Evolutionary conservation across 331 rosid species (phyloP), one percentile per base, ranked within the genome.

Genomic region (Erythrophleum ivorense): DNA sequence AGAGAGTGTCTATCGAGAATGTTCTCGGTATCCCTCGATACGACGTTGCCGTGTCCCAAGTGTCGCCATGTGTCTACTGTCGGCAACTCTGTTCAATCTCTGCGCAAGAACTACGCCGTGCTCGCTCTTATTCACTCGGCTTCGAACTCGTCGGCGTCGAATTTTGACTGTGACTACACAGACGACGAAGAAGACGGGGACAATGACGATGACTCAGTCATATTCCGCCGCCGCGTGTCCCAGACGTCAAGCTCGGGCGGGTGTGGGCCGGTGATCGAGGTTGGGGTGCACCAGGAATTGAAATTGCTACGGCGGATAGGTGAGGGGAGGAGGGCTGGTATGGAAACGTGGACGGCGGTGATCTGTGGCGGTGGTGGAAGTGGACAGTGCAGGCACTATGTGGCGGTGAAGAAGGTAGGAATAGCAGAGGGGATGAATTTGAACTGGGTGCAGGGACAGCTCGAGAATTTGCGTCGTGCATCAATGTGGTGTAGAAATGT

Each of bases 401-500:
- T 90, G 75, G 93, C 88, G 3, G 91, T 86, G 86, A 90, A 90
- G 93, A 89, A 89, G 86, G 93, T 87, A 77, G 85, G 48, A 1
- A 59, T 84, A 79, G 71, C 83, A 46, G 92, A 87, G 69, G 91
- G 71, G 71, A 80, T 82, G 69, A 85, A 84, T 63, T 81, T 90
- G 80, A 87, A 91, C 71, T 88, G 91, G 90, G 89, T 90, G 74
- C 79, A 75, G 76, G 89, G 82, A 76, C 88, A 86, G 81, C 90
- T 92, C 7, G 94, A 90, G 72, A 80, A 67, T 48, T 78, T 92
- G 90, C 85, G 91, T 57, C 85, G 94, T 33, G 87, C 90, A 0
- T 89, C 97, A 1, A 89, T 90, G 97, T 92, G 97, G 97, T 92
- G 97, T 71, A 62, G 97, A 80, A 92, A 92, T 86, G 91, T 92